Evolutionary conservation across 495 filamentous ascomycete species (phyloP).

Genomic region (Aspergillus nidulans): DNA sequence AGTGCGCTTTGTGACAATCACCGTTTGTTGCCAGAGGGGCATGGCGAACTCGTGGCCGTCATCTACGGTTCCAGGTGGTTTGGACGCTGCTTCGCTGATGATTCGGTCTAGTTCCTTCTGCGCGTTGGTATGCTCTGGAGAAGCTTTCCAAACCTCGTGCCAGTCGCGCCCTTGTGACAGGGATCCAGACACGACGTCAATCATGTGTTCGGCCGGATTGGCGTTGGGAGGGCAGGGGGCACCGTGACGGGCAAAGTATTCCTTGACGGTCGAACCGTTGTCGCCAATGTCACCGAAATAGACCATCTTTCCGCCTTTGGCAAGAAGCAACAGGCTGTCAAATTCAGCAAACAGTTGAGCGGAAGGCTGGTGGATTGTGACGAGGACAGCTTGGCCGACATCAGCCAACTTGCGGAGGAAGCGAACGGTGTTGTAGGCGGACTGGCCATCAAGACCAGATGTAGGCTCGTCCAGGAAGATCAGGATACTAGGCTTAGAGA

Average conservation of each 20-base stretch:
- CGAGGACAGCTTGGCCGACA: slow-evolving; percentile 63
- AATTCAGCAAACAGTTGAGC: slow-evolving; percentile 69
- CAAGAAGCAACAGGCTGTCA: slow-evolving; percentile 64
- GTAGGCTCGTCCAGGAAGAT: slow-evolving; percentile 79
- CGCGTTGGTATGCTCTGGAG: slow-evolving; percentile 41
- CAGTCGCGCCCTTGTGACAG: slow-evolving; percentile 44
- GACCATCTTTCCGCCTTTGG: slow-evolving; percentile 62
- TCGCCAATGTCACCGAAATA: slow-evolving; percentile 66
- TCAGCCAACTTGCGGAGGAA: slow-evolving; percentile 62
- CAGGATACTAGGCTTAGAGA: slow-evolving; percentile 60
- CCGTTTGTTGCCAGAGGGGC: slow-evolving; percentile 51
- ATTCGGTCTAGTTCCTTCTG: slow-evolving; percentile 52
- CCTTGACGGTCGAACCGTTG: slow-evolving; percentile 46
- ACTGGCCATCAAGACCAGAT: slow-evolving; percentile 59
- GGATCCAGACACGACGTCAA: slow-evolving; percentile 64
- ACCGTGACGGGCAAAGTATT: slow-evolving; percentile 75
- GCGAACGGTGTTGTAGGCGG: slow-evolving; percentile 60
- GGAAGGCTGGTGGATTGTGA: slow-evolving; percentile 75
- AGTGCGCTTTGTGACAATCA: slow-evolving; percentile 53
- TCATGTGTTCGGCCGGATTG: slow-evolving; percentile 88
- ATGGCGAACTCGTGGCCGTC: slow-evolving; percentile 55
- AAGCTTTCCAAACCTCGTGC: slow-evolving; percentile 61
- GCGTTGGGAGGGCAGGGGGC: slow-evolving; percentile 66
- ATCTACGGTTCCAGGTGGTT: slow-evolving; percentile 28
- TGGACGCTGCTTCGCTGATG: slow-evolving; percentile 36